Percentiles rank a stretch among this genome's conserved stretches.
These are phyloP conservation scores for Epithele typhae DNA, from an alignment of 768 basidiomycete species.

Conservation along the genomic window DNA sequence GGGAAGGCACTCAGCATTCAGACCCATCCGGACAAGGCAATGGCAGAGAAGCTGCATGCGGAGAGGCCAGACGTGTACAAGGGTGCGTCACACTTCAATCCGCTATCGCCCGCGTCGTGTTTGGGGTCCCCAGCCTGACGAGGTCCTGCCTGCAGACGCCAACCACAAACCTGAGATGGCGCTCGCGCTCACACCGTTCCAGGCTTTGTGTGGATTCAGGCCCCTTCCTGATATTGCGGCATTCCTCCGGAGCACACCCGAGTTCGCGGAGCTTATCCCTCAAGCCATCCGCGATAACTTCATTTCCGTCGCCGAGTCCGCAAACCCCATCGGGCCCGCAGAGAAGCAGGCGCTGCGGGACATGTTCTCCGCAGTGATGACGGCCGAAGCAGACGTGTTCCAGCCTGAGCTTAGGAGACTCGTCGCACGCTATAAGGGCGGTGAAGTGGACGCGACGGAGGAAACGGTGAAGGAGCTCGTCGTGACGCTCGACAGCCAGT, in stretches of 20 bases:
- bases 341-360: slow-evolving; percentile 64
- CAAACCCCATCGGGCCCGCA: slow-evolving; percentile 37
- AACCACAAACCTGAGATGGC: slow-evolving; percentile 99
- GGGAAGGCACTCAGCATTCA: slow-evolving; percentile 58
- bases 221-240: slow-evolving; percentile 70
- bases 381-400: slow-evolving; percentile 51
- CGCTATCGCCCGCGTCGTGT: background rate
- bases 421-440: slow-evolving; percentile 55
- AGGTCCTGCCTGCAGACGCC: slow-evolving; percentile 51
- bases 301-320: slow-evolving; percentile 37
- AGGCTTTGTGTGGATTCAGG: slow-evolving; percentile 89
- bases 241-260: slow-evolving; percentile 65
- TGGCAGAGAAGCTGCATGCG: slow-evolving; percentile 43
- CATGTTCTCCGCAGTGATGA: slow-evolving; percentile 85
- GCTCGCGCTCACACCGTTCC: slow-evolving; percentile 89
- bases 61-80: slow-evolving; percentile 83
- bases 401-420: slow-evolving; percentile 52
- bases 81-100: slow-evolving; percentile 46
- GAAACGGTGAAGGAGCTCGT: slow-evolving; percentile 59
- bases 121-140: background rate
- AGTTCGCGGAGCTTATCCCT: slow-evolving; percentile 72
- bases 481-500: slow-evolving; percentile 60
- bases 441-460: slow-evolving; percentile 36
- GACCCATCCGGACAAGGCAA: slow-evolving; percentile 53
- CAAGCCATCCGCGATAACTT: slow-evolving; percentile 48